phyloP scores from a whole-genome alignment of 306 rosid genomes.

The Gastrolobium bilobum region DNA sequence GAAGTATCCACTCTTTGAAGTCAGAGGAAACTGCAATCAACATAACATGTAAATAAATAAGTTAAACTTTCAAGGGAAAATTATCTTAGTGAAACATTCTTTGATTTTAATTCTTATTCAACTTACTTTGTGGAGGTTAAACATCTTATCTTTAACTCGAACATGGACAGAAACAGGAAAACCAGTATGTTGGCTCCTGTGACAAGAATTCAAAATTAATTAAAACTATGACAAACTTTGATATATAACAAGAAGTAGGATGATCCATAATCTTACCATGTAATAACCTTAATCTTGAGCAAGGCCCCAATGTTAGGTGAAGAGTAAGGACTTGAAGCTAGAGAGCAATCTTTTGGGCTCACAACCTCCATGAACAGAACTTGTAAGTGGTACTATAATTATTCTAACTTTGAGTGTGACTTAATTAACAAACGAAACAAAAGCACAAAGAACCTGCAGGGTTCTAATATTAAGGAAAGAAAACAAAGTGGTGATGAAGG shows the following conservation, averaged over 20 bases:
- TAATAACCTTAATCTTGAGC: constrained; percentile 86
- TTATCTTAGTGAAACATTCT: background rate
- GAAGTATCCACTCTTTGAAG: constrained; percentile 88
- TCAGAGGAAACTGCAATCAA: constrained; percentile 67
- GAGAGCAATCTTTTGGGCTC: constrained; percentile 64
- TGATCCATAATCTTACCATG: constrained; percentile 68
- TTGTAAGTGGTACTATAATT: constrained; percentile 23
- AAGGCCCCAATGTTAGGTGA: constrained; percentile 81
- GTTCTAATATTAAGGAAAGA: constrained; percentile 47
- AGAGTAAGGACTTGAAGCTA: constrained; percentile 79
- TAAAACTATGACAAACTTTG: constrained; percentile 1
- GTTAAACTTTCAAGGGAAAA: background rate
- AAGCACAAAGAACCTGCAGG: constrained; percentile 9
- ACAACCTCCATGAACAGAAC: constrained; percentile 64
- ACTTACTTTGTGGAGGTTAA: constrained; percentile 79
- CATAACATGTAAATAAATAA: background rate
- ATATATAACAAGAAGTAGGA: background rate
- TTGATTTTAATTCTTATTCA: background rate
- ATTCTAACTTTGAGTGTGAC: constrained; percentile 40
- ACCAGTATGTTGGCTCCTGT: constrained; percentile 94
- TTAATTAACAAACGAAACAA: constrained; percentile 3
- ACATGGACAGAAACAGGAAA: constrained; percentile 76
- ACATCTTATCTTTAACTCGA: constrained; percentile 68
- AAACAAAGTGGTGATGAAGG: constrained; percentile 41
- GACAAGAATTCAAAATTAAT: constrained; percentile 42